Evolutionary conservation across 1,284 basidiomycete genomes (phyloP), one percentile per base, ranked within the genome.

Genomic region (Ustilago bromivora): DNA sequence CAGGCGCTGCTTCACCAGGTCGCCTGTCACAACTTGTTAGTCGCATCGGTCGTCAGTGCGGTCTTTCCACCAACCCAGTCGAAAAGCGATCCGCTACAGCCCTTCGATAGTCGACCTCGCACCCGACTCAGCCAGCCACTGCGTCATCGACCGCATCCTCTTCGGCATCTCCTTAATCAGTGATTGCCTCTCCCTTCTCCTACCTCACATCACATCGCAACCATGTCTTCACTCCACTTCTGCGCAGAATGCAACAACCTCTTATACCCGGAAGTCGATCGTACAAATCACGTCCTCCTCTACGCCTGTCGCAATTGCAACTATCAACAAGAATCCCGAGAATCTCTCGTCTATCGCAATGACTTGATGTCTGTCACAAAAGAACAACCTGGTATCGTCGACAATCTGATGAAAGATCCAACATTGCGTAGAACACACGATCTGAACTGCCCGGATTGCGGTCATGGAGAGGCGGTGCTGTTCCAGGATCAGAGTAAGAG

Each of bases 231-330:
- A 17, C 76, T 85, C 28, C 77, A 85, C 67, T 85, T 85, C 57
- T 85, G 84, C 57, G 78, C 79, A 17, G 84, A 84, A 61, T 85
- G 83, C 89, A 97, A 96, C 89, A 97, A 98, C 87, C 90, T 98
- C 46, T 89, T 98, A 57, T 96, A 96, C 86, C 95, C 95, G 31
- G 88, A 88, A 72, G 89, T 90, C 36, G 95, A 98, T 87, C 91
- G 91, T 71, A 90, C 92, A 77, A 92, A 94, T 57, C 91, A 93
- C 64, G 91, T 93, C 60, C 92, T 99, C 89, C 91, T 96, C 66
- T 96, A 95, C 82, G 93, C 92, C 4, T 99, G 96, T 87, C 90
- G 95, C 55, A 98, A 97, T 86, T 99, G 96, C 87, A 88, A 89
- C 17, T 96, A 93, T 86, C 92, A 93, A 74, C 94, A 97, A 87